A percentile compares a stretch with the other conserved stretches of the same genome.
phyloP scores from a whole-genome alignment of 352 stramenopile species.

The Phytophthora cryptogea region DNA sequence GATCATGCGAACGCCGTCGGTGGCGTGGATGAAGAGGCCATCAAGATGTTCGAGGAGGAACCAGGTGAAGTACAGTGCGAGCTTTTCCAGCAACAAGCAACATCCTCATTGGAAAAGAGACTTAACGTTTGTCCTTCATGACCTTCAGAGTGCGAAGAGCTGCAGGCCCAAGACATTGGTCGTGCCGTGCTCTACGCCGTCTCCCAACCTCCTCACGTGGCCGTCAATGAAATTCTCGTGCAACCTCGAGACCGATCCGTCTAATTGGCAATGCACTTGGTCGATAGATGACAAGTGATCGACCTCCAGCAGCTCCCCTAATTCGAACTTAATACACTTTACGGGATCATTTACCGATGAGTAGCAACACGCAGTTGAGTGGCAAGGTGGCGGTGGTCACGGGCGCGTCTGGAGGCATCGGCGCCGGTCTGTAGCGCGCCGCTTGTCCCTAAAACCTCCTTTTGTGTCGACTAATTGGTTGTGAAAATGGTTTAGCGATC shows the following conservation, averaged over 20 bases:
- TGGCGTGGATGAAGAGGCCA: slow-evolving; percentile 70
- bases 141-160: slow-evolving; percentile 59
- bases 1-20: slow-evolving; percentile 70
- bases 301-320: not conserved
- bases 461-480: not conserved
- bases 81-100: too few relatives aligned
- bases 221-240: slow-evolving; percentile 90
- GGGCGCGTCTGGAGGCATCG: slow-evolving; percentile 89
- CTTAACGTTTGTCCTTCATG: not conserved
- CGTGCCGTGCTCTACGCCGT: slow-evolving; percentile 86
- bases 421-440: slow-evolving; percentile 38
- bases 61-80: slow-evolving; percentile 30
- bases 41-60: slow-evolving; percentile 54
- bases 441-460: not conserved
- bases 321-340: not conserved
- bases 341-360: slow-evolving; percentile 22
- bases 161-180: slow-evolving; percentile 81
- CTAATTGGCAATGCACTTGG: slow-evolving; percentile 14
- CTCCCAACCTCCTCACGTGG: slow-evolving; percentile 78
- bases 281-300: too few relatives aligned
- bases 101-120: too few relatives aligned
- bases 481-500: slow-evolving; percentile 48
- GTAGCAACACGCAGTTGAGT: slow-evolving; percentile 44
- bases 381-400: slow-evolving; percentile 89
- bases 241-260: slow-evolving; percentile 87